Base-by-base conservation (phyloP, 768 basidiomycete species). In the Leccinum rimulosum region DNA sequence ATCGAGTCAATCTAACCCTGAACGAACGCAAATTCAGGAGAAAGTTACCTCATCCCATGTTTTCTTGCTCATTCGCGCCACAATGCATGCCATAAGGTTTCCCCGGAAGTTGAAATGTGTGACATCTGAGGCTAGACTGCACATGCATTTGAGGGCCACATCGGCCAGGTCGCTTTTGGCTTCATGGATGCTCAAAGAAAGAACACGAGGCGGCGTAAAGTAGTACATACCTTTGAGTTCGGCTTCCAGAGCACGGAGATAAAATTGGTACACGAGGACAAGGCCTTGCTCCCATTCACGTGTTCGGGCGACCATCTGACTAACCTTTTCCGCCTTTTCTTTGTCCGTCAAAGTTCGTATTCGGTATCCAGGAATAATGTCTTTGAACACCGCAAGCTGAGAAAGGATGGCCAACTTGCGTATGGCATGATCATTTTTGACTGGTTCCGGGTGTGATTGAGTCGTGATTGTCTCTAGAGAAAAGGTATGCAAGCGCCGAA, bases 241-340 rank as follows among this genome's bases (percentile, higher is more conserved):
- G 30, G 77, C 73, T 75, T 98, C 95, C 43, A 98, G 80, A 48
- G 83, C 79, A 55, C 87, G 89, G 63, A 99, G 82, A 76, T 95
- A 98, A 19, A 81, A 79, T 75, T 97, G 95, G 74, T 99, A 99
- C 25, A 87, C 84, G 55, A 80, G 74, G 35, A 98, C 89, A 56
- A 99, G 79, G 27, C 95, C 91, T 73, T 98, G 94, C 70, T 99
- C 97, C 84, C 89, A 98, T 68, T 98, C 97, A 63, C 97, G 84
- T 64, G 90, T 88, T 27, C 86, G 83, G 17, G 87, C 81, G 8
- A 99, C 95, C 78, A 92, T 87, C 74, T 98, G 96, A 72, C 93
- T 86, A 64, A 97, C 93, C 75, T 96, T 97, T 73, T 95, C 93
- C 4, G 86, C 78, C 73, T 91, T 93, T 74, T 99, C 97, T 64